These are phyloP conservation scores for Scheffersomyces ergatensis DNA, from an alignment of 805 yeast genomes.

Conservation along the genomic window DNA sequence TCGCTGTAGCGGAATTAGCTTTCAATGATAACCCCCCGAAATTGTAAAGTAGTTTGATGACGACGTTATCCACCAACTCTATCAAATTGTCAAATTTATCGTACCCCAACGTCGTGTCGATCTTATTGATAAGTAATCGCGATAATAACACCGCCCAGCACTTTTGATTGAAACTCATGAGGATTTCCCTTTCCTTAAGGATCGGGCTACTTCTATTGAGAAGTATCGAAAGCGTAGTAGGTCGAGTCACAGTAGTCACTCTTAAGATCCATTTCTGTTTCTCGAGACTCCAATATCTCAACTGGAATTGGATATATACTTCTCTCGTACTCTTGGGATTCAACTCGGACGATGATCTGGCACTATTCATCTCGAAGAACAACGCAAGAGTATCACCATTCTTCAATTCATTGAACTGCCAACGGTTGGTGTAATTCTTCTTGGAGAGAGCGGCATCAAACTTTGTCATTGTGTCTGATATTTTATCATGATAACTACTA, in stretches of 20 bases:
- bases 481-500: slow-evolving; percentile 22
- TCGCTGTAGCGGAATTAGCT: slow-evolving; percentile 1
- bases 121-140: slow-evolving; percentile 30
- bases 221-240: slow-evolving; percentile 23
- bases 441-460: slow-evolving; percentile 31
- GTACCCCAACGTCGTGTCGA: slow-evolving; percentile 32
- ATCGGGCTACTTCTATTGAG: slow-evolving; percentile 13
- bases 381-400: slow-evolving; percentile 22
- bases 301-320: slow-evolving; percentile 29
- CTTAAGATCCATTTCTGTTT: slow-evolving; percentile 20
- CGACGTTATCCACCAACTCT: slow-evolving; percentile 21
- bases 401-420: slow-evolving; percentile 27
- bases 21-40: slow-evolving; percentile 24
- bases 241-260: slow-evolving; percentile 26
- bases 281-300: slow-evolving; percentile 24
- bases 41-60: slow-evolving; percentile 22
- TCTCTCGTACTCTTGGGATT: slow-evolving; percentile 16
- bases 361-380: slow-evolving; percentile 32
- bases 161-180: slow-evolving; percentile 30
- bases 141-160: slow-evolving; percentile 28
- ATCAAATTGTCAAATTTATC: slow-evolving; percentile 26
- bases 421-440: slow-evolving; percentile 35
- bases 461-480: slow-evolving; percentile 29
- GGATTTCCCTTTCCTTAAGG: slow-evolving; percentile 22
- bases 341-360: slow-evolving; percentile 15